Base-by-base conservation (phyloP, 257 asterid genomes). In the Nicotiana paniculata region DNA sequence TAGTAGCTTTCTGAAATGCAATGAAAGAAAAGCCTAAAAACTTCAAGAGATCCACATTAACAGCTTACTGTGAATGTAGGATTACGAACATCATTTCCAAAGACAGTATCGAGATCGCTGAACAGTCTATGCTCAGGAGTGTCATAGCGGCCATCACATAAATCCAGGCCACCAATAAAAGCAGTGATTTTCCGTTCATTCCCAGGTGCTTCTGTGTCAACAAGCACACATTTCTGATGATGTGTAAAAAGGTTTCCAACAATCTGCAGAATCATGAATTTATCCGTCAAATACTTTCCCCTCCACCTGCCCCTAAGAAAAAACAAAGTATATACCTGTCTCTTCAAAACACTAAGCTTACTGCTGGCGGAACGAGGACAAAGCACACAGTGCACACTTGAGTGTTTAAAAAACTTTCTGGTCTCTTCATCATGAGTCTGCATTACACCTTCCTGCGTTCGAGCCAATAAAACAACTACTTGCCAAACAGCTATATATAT, bases 61-160 rank as follows among this genome's bases (percentile, higher is more conserved):
- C 15, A 77, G 58, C 98, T 90, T 90, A 96, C 99, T 51, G 92
- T 72, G 86, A 94, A 90, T 39, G 98, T 93, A 64, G 99, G 98
- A 85, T 94, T 93, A 77, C 94, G 98, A 82, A 70, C 91, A 82
- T 96, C 99, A 63, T 90, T 92, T 80, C 85, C 55, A 80, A 94
- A 96, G 75, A 93, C 94, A 18, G 97, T 92, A 85, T 94, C 92
- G 9, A 94, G 97, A 85, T 94, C 97, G 67, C 90, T 85, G 78
- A 89, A 92, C 62, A 96, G 64, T 68, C 98, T 91, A 85, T 96
- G 99, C 84, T 94, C 91, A 21, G 99, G 98, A 64, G 98, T 96
- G 88, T 96, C 99, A 83, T 96, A 96, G 70, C 99, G 97, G 32
- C 99, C 99, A 87, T 96, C 99, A 55, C 98, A 96, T 79, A 96